Evolutionary conservation across 352 stramenopile genomes (phyloP), one percentile per base, ranked within the genome.

Genomic region (Phytophthora constricta): DNA sequence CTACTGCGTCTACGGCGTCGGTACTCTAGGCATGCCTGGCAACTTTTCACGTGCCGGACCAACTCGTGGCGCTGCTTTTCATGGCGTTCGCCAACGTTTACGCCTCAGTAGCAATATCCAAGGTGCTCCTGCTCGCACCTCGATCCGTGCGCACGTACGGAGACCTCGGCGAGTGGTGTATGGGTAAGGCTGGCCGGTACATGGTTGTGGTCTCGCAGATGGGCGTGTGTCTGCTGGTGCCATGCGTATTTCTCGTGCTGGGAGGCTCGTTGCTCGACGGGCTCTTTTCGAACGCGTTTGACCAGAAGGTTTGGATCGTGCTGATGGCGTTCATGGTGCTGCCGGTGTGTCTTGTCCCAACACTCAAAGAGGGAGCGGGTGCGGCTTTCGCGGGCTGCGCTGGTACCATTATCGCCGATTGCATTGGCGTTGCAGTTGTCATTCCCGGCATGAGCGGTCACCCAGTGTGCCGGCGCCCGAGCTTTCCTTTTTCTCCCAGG

Each of bases 211-310:
- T 80, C 41, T 73, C 72, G 26, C 77, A 78, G 31, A 78, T 84
- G 72, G 65, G 61, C 41, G 65, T 73, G 50, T 80, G 71, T 52
- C 45, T 83, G 39, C 62, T 82, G 33, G 59, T 77, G 31, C 68
- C 77, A 3, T 79, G 69, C 28, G 68, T 62, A n/a, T 84, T 71
- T 56, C 65, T 86, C 11, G 74, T 86, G 53, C 69, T 86, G 27
- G 74, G 77, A 16, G 74, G 77, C 33, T 79, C 60, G 16, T 39
- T 85, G 19, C 58, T 82, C 16, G 46, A 68, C 47, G 52, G 34
- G 4, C 75, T 87, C n/a, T 87, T 84, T 55, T 76, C 76, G 7
- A 59, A 63, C 19, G 48, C 73, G 28, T 76, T 83, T 52, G 58
- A 43, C 23, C 41, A 74, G 28, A 64, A 60, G 34, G 77, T 64